phyloP scores from a whole-genome alignment of 805 yeast genomes.

The Ogataea angusta region DNA sequence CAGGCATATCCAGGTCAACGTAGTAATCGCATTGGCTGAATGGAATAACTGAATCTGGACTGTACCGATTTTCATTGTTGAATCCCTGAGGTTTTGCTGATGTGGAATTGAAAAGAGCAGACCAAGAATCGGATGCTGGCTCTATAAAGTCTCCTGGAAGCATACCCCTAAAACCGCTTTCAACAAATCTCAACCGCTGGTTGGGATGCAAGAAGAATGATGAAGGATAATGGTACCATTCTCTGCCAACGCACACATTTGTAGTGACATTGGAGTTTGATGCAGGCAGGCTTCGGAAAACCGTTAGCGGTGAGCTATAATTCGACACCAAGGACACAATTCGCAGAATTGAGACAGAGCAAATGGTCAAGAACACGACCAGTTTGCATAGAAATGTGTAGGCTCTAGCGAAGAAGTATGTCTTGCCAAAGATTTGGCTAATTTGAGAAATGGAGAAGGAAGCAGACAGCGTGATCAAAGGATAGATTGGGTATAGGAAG shows the following conservation, averaged over 20 bases:
- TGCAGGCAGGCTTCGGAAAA: slow-evolving; percentile 45
- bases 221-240: slow-evolving; percentile 91
- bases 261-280: slow-evolving; percentile 21
- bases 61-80: slow-evolving; percentile 74
- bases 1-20: slow-evolving; percentile 57
- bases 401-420: slow-evolving; percentile 12
- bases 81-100: slow-evolving; percentile 56
- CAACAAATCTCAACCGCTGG: slow-evolving; percentile 62
- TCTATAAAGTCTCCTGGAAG: slow-evolving; percentile 83
- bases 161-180: slow-evolving; percentile 80
- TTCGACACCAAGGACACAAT: slow-evolving; percentile 58
- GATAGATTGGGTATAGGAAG: slow-evolving; percentile 82
- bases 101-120: slow-evolving; percentile 34
- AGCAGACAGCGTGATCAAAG: slow-evolving; percentile 61
- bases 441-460: slow-evolving; percentile 40
- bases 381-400: slow-evolving; percentile 11
- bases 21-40: slow-evolving; percentile 61
- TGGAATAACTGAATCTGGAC: slow-evolving; percentile 49
- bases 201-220: slow-evolving; percentile 74
- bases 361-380: slow-evolving; percentile 14
- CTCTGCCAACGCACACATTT: slow-evolving; percentile 87
- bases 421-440: slow-evolving; percentile 14
- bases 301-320: slow-evolving; percentile 69
- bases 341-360: slow-evolving; percentile 44
- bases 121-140: slow-evolving; percentile 17